Evolutionary conservation across 768 basidiomycete genomes (phyloP), one percentile per base, ranked within the genome.

Genomic region (Leucosporidium creatinivorum): DNA sequence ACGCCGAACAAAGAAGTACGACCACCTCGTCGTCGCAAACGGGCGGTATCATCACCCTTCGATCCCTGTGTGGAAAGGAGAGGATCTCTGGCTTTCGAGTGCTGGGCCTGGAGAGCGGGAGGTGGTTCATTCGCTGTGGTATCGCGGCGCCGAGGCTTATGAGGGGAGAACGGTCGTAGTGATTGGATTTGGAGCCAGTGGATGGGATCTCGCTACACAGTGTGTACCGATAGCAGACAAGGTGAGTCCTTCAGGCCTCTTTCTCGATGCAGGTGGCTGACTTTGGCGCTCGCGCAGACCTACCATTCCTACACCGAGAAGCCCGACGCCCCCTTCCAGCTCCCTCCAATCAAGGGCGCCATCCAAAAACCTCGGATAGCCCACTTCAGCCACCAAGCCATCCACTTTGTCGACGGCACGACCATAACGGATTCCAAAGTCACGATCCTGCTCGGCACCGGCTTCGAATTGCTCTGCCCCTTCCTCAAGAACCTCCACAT

Each of bases 261-360:
- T 12, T 9, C 28, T 4, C 30, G 12, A 10, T n/a, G 55, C 51
- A 30, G n/a, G 1, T 28, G 30, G 10, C 28, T 56, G 25, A 56
- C 55, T 18, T 26, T 9, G 25, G 18, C 28, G 39, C 39, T 44
- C 39, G 39, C n/a, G 9, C 25, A 56, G 30, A 28, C 28, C 12
- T 56, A 56, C 55, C 55, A 56, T 28, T 56, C 55, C 18, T 30
- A 56, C 55, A 30, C n/a, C n/a, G 55, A 26, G 25, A 56, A 56
- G 25, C 55, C 28, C 10, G 28, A 56, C 18, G 55, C 55, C 10
- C 28, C 28, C 25, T 4, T 31, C 28, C 25, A 56, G 55, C 28
- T 25, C 55, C 26, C 55, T 28, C n/a, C 55, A 4, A 19, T 56
- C 55, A 23, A 9, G 6, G 55, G 55, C 4, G 5, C 55, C 13